Percentiles rank a stretch among this genome's conserved stretches.
Conservation (phyloP, 1,139 yeast genomes). For the Nadsonia commutata region DNA sequence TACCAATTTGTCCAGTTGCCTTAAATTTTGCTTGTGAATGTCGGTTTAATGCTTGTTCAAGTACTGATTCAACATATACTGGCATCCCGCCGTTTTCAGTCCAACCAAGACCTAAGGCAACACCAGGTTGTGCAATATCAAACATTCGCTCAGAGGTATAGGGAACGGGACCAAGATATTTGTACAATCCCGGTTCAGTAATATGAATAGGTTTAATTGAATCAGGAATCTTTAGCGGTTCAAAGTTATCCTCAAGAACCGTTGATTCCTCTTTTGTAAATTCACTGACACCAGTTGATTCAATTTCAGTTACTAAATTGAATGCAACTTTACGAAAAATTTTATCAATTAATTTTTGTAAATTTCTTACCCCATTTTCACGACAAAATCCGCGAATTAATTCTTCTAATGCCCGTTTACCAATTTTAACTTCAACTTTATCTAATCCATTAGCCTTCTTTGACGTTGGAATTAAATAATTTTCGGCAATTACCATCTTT, state of each 20-base stretch:
- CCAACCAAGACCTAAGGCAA: constrained; percentile 92
- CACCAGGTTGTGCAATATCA: constrained; percentile 87
- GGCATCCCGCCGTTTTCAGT: constrained; percentile 89
- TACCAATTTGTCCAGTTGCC: constrained; percentile 89
- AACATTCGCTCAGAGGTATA: constrained; percentile 68
- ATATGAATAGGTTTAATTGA: constrained; percentile 20
- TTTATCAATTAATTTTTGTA: constrained; percentile 78
- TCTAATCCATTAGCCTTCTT: constrained; percentile 69
- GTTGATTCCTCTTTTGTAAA: not conserved
- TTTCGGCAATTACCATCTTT: constrained; percentile 79
- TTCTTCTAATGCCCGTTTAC: constrained; percentile 53
- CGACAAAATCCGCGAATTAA: constrained; percentile 79
- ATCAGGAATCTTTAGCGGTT: not conserved
- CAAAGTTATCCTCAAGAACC: not conserved
- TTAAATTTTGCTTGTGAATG: constrained; percentile 33
- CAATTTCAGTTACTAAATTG: constrained; percentile 59
- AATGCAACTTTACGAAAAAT: constrained; percentile 85
- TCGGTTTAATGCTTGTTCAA: constrained; percentile 66
- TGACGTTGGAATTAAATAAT: constrained; percentile 84
- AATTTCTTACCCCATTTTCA: constrained; percentile 91
- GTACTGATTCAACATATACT: constrained; percentile 81
- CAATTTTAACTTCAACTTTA: constrained; percentile 46
- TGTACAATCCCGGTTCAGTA: constrained; percentile 52
- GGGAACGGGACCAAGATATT: constrained; percentile 88
- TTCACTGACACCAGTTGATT: constrained; percentile 15